phyloP scores from a whole-genome alignment of 1,284 basidiomycete genomes.

The Apiotrichum laibachii region DNA sequence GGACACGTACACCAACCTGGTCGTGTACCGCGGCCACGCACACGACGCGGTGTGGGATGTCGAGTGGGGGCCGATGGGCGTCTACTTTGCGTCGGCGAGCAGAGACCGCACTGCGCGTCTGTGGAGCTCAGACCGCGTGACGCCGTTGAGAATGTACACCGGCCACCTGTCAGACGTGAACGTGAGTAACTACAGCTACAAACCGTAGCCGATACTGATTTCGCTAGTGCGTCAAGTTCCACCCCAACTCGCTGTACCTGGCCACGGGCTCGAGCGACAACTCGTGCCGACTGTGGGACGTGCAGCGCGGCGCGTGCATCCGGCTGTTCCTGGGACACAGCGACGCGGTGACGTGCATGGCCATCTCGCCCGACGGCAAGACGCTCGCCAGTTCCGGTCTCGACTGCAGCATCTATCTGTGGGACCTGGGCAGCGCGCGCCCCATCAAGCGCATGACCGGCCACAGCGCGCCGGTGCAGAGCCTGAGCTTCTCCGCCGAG shows the following conservation, averaged over 20 bases:
- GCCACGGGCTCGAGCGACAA: constrained; percentile 96
- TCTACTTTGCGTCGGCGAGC: constrained; percentile 97
- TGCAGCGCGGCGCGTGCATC: constrained; percentile 90
- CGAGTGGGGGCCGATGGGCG: constrained; percentile 94
- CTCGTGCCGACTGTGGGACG: constrained; percentile 95
- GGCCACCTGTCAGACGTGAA: constrained; percentile 97
- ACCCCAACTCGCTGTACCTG: constrained; percentile 95
- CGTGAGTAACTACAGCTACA: constrained; percentile 58
- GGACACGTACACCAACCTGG: constrained; percentile 89
- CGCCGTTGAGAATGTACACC: constrained; percentile 86
- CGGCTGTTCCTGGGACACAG: constrained; percentile 96
- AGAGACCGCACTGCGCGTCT: constrained; percentile 90
- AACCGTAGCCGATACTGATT: background rate
- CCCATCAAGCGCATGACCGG: constrained; percentile 97
- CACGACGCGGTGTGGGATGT: constrained; percentile 99
- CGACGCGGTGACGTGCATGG: constrained; percentile 80
- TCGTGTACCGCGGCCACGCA: constrained; percentile 85
- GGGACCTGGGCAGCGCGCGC: constrained; percentile 91
- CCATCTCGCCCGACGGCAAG: constrained; percentile 88
- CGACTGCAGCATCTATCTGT: constrained; percentile 88
- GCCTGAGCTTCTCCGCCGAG: constrained; percentile 87
- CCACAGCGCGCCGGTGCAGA: constrained; percentile 83
- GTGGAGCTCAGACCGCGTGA: constrained; percentile 90
- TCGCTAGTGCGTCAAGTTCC: constrained; percentile 83
- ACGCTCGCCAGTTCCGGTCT: constrained; percentile 88